Evolutionary conservation across 176 grass and related monocot species (phyloP).

Genomic region (Oryza punctata): DNA sequence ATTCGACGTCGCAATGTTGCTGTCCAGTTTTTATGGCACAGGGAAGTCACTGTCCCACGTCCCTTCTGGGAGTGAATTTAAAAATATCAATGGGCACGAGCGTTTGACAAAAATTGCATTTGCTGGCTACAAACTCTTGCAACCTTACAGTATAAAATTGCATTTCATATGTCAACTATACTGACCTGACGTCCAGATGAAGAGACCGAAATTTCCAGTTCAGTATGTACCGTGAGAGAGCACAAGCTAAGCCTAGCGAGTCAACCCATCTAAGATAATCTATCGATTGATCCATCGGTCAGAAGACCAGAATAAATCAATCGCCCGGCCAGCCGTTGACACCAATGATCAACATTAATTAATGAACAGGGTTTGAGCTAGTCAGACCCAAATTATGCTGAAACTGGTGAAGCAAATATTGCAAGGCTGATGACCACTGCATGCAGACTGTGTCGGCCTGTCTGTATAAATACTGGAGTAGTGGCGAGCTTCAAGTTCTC

Average conservation of each 20-base stretch:
- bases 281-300: constrained; percentile 12
- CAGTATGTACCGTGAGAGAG: constrained; percentile 5
- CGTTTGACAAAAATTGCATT: constrained; percentile 9
- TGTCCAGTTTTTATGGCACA: not conserved
- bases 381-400: constrained; percentile 19
- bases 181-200: constrained; percentile 7
- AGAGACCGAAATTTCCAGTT: constrained; percentile 37
- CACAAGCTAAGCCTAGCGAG: not conserved
- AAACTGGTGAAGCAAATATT: not conserved
- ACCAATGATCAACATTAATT: constrained; percentile 35
- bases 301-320: constrained; percentile 29
- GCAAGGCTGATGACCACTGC: not conserved
- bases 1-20: not conserved
- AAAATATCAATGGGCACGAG: constrained; percentile 18
- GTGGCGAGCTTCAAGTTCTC: not conserved
- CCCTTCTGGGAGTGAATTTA: constrained; percentile 32
- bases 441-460: not conserved
- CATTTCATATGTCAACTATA: constrained; percentile 13
- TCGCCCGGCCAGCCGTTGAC: constrained; percentile 2
- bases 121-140: not conserved
- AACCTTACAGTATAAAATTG: not conserved
- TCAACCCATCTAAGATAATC: constrained; percentile 17
- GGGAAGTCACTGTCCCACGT: constrained; percentile 40
- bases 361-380: constrained; percentile 25
- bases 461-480: constrained; percentile 30